Evolutionary conservation across 2,329 filamentous ascomycete species (phyloP).

Genomic region (Myotisia sp.): DNA sequence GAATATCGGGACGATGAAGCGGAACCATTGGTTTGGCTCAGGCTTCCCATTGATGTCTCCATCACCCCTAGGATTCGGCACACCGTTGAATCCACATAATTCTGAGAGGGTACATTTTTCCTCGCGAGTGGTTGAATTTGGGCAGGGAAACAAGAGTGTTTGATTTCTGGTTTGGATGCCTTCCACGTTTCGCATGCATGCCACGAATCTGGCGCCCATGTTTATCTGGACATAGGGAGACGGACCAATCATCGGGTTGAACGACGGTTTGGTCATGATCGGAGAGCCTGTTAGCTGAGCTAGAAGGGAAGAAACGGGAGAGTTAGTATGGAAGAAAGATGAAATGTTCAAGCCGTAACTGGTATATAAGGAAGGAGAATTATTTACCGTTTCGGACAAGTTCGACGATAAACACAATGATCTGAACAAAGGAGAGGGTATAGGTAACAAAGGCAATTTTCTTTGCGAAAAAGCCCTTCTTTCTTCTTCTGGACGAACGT

Average conservation of each 20-base stretch:
- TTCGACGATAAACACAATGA: constrained; percentile 78
- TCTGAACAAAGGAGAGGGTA: constrained; percentile 58
- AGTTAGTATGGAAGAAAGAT: constrained; percentile 6
- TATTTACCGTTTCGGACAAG: constrained; percentile 74
- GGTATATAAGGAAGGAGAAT: too few relatives aligned
- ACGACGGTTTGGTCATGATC: constrained; percentile 57
- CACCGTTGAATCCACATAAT: constrained; percentile 69
- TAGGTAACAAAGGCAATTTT: constrained; percentile 70
- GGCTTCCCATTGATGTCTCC: constrained; percentile 41
- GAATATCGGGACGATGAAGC: constrained; percentile 93
- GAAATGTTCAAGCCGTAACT: too few relatives aligned
- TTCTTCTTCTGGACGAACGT: constrained; percentile 19
- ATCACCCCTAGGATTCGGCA: constrained; percentile 47
- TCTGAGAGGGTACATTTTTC: constrained; percentile 60
- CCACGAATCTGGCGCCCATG: constrained; percentile 84
- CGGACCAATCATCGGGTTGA: constrained; percentile 96
- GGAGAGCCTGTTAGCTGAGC: constrained; percentile 60
- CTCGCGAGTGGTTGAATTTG: constrained; percentile 52
- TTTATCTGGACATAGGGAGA: constrained; percentile 84
- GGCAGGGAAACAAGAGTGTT: constrained; percentile 55
- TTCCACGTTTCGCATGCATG: constrained; percentile 73
- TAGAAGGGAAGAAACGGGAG: constrained; percentile 22
- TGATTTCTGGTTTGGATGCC: constrained; percentile 25
- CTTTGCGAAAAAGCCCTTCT: constrained; percentile 42
- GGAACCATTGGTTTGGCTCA: constrained; percentile 85